Evolutionary conservation across 495 filamentous ascomycete species (phyloP).

Genomic region (Tetracladium setigerum): DNA sequence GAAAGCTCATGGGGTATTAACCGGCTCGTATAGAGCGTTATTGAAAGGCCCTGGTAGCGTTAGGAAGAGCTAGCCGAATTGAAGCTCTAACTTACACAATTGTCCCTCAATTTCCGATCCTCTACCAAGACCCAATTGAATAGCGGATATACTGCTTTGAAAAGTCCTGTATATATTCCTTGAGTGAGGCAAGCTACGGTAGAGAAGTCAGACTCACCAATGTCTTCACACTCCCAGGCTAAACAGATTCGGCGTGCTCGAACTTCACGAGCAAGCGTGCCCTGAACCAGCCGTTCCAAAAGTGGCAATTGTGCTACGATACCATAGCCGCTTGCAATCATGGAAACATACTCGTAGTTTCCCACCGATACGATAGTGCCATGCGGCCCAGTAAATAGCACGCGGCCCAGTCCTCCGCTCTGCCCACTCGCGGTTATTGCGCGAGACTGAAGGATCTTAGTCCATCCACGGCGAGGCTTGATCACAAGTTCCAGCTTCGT

Average conservation of each 20-base stretch:
- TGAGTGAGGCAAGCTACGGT: neutral
- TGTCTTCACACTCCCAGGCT: conserved; percentile 8
- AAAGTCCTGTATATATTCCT: conserved; percentile 1
- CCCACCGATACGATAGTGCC: neutral
- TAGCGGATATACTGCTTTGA: conserved; percentile 1
- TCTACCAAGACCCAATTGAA: conserved; percentile 2
- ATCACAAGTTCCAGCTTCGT: conserved; percentile 14
- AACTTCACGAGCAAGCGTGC: conserved; percentile 7
- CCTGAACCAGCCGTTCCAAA: conserved; percentile 8
- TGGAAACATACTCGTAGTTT: conserved; percentile 10
- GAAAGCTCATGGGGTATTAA: neutral
- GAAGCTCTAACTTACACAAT: neutral
- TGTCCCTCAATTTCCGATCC: conserved; percentile 3
- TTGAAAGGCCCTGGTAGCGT: conserved; percentile 1
- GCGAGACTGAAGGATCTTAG: conserved; percentile 8
- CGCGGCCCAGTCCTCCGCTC: conserved; percentile 1
- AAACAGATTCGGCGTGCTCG: conserved; percentile 9
- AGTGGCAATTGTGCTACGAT: conserved; percentile 7
- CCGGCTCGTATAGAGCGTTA: conserved; percentile 2
- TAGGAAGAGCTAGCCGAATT: neutral
- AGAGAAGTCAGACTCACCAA: conserved; percentile 3
- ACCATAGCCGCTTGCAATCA: conserved; percentile 9
- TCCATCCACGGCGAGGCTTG: conserved; percentile 19
- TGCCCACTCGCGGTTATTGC: conserved; percentile 3
- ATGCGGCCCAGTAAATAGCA: conserved; percentile 9